A percentile compares a stretch with the other conserved stretches of the same genome.
Evolutionary conservation across 1,284 basidiomycete species (phyloP).

Genomic region (Tilletia horrida): DNA sequence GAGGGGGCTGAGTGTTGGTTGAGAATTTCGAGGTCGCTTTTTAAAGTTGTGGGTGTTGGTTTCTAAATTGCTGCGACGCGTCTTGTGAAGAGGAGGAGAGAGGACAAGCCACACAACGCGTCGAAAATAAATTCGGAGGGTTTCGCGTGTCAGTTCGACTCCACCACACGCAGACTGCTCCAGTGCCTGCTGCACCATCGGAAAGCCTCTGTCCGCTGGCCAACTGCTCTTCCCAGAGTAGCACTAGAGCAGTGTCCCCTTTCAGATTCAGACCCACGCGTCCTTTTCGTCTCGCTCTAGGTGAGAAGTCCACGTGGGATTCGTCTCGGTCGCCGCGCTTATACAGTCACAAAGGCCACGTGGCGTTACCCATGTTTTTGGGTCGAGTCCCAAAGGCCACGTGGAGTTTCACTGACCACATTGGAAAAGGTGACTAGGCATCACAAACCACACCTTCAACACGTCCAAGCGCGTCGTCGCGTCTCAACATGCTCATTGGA

Average conservation of each 20-base stretch:
- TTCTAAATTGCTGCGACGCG: not conserved
- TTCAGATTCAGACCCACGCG: too few relatives aligned
- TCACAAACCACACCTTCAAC: not conserved
- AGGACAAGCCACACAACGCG: conserved; percentile 1
- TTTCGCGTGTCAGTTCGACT: too few relatives aligned
- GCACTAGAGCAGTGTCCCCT: too few relatives aligned
- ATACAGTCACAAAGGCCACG: too few relatives aligned
- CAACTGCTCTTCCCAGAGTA: too few relatives aligned
- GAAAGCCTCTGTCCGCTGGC: too few relatives aligned
- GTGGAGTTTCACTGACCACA: not conserved
- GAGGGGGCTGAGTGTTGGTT: conserved; percentile 1
- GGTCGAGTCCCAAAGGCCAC: not conserved
- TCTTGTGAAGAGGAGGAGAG: not conserved
- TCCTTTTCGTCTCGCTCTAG: too few relatives aligned
- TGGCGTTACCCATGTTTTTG: not conserved
- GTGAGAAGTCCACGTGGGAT: too few relatives aligned
- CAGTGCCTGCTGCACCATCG: too few relatives aligned
- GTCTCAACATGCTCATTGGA: not conserved
- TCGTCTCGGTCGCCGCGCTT: too few relatives aligned
- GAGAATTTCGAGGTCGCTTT: not conserved
- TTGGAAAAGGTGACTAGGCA: not conserved
- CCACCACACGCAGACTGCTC: too few relatives aligned
- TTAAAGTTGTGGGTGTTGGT: not conserved
- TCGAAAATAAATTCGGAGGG: not conserved
- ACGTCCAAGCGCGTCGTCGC: not conserved